Evolutionary conservation across 1,139 yeast genomes (phyloP), one percentile per base, ranked within the genome.

Genomic region (Zygotorulaspora mrakii): DNA sequence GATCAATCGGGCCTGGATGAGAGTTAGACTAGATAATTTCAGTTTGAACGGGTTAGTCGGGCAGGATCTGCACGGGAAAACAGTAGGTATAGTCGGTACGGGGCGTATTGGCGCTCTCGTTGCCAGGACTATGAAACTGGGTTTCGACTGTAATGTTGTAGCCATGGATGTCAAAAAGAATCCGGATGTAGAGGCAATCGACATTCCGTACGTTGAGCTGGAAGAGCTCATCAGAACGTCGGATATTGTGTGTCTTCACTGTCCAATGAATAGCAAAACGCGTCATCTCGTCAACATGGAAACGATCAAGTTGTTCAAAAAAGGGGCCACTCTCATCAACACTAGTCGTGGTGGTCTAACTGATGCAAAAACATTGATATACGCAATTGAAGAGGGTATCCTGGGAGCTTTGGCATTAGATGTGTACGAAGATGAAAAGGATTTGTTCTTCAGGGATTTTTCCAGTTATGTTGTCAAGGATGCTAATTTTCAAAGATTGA

Each of bases 361-460:
- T 16, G 21, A 17, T 13, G 13, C 33, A 9, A 30, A 30, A 9
- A 14, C 33, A 4, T 17, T 30, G 12, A 21, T 30, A 6, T n/a
- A 30, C 4, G 33, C 33, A 8, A 30, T 30, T 17, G 33, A 30
- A 13, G 13, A 30, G 13, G 33, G 33, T n/a, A 10, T 10, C 12
- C 14, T 30, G 12, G 33, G 33, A 7, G 33, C 33, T 10, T 30
- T 30, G 21, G 33, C 23, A 9, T 8, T 30, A 14, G 33, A 30
- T 30, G 33, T 30, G n/a, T 30, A 30, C 22, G 33, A 30, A 17
- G 33, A 30, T 21, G 33, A 30, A 21, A 14, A 30, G 33, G 33
- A 30, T 17, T 11, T 30, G 11, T 30, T 30, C 10, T 30, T 30
- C 22, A 30, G 33, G 17, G 22, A 30, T 30, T 21, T 30, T 4